Conservation (phyloP, 2,329 filamentous ascomycete species). For the Alternaria sp. region DNA sequence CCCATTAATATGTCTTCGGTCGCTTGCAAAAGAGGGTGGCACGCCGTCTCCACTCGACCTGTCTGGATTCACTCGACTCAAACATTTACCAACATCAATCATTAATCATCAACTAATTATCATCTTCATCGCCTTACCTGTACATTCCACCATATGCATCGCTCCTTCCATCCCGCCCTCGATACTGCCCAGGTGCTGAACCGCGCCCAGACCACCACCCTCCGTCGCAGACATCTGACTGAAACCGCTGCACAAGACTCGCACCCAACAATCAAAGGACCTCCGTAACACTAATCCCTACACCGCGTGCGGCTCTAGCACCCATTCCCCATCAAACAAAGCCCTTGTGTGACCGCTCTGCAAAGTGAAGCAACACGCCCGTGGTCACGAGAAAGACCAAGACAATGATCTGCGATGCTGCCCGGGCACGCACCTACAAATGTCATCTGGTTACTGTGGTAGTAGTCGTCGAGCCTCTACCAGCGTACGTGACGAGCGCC, state of each 20-base stretch:
- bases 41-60: background rate
- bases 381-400: constrained; percentile 3
- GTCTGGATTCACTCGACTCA: background rate
- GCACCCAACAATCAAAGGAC: background rate
- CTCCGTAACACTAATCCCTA: background rate
- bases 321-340: background rate
- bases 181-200: background rate
- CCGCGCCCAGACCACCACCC: constrained; percentile 8
- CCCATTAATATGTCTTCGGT: constrained; percentile 32
- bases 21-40: constrained; percentile 18
- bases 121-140: background rate
- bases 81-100: background rate
- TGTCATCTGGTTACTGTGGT: constrained; percentile 5
- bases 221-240: constrained; percentile 16
- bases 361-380: constrained; percentile 3
- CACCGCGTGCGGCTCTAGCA: constrained; percentile 5
- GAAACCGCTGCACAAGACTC: constrained; percentile 8
- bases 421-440: background rate
- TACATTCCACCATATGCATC: background rate
- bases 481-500: background rate
- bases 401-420: background rate
- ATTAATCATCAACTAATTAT: background rate
- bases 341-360: background rate
- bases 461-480: background rate
- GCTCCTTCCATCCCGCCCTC: background rate